Conservation (phyloP, 768 basidiomycete species). For the Aureoboletus auriporus region DNA sequence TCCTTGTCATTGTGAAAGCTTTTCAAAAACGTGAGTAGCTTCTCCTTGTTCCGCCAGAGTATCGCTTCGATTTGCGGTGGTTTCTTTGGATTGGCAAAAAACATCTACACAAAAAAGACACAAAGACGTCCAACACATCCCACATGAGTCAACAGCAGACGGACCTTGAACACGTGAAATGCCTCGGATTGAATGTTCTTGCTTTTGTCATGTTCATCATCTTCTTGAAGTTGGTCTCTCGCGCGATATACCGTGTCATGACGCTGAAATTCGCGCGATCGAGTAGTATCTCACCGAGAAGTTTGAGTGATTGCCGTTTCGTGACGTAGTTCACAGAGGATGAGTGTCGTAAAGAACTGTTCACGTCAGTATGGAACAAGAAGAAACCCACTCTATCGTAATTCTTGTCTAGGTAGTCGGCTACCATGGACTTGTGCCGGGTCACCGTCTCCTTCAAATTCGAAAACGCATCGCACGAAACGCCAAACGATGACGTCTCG, state of each 20-base stretch:
- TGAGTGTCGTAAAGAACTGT: slow-evolving; percentile 93
- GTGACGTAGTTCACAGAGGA: slow-evolving; percentile 97
- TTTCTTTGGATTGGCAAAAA: slow-evolving; percentile 99
- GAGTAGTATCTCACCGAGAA: slow-evolving; percentile 95
- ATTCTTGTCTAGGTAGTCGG: slow-evolving; percentile 93
- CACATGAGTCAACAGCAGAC: slow-evolving; percentile 9
- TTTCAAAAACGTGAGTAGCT: slow-evolving; percentile 83
- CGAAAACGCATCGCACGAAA: slow-evolving; percentile 96
- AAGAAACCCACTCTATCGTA: slow-evolving; percentile 76
- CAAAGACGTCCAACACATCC: background rate
- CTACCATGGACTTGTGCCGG: slow-evolving; percentile 97
- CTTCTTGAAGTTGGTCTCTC: slow-evolving; percentile 96
- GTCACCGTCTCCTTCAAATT: slow-evolving; percentile 98
- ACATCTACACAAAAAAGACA: slow-evolving; percentile 53
- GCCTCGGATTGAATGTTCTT: slow-evolving; percentile 99
- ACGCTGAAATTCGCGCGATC: slow-evolving; percentile 98
- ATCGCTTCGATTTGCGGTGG: slow-evolving; percentile 92
- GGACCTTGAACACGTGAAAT: slow-evolving; percentile 99
- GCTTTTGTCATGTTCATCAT: slow-evolving; percentile 99
- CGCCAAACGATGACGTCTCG: slow-evolving; percentile 95
- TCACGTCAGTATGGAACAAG: background rate
- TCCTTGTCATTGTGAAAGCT: slow-evolving; percentile 98
- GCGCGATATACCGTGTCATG: slow-evolving; percentile 96
- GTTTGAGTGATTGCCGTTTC: slow-evolving; percentile 97
- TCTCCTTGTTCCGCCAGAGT: slow-evolving; percentile 90